phyloP scores from a whole-genome alignment of 2,329 filamentous ascomycete genomes.

The Huntiella omanensis region DNA sequence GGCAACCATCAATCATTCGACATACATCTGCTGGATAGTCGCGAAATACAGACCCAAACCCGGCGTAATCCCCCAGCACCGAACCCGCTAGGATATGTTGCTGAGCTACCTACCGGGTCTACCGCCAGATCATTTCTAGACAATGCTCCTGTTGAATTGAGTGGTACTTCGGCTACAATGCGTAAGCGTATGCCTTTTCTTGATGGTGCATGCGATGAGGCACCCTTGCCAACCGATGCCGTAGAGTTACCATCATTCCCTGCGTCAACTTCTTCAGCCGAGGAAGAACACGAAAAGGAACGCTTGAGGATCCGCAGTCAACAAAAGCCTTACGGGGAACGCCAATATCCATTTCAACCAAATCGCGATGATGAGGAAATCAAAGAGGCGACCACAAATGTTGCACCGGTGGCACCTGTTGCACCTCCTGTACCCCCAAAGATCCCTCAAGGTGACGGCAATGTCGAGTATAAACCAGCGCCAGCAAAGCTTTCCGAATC shows the following conservation, averaged over 20 bases:
- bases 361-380: background rate
- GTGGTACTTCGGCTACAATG: constrained; percentile 16
- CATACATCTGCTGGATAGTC: constrained; percentile 20
- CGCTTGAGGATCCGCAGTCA: background rate
- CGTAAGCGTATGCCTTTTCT: too few relatives aligned
- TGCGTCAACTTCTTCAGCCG: background rate
- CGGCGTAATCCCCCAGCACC: constrained; percentile 12
- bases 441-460: background rate
- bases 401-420: background rate
- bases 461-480: background rate
- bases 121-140: constrained; percentile 24
- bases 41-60: constrained; percentile 17
- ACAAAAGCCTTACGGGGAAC: constrained; percentile 4
- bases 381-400: background rate
- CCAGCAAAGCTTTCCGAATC: background rate
- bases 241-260: constrained; percentile 22
- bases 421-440: background rate
- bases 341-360: constrained; percentile 12
- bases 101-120: constrained; percentile 28
- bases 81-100: constrained; percentile 26
- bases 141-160: constrained; percentile 27
- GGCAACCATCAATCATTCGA: constrained; percentile 2
- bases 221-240: constrained; percentile 12
- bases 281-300: constrained; percentile 3
- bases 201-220: too few relatives aligned